phyloP scores from a whole-genome alignment of 1,284 basidiomycete genomes.

The Cerioporus squamosus region DNA sequence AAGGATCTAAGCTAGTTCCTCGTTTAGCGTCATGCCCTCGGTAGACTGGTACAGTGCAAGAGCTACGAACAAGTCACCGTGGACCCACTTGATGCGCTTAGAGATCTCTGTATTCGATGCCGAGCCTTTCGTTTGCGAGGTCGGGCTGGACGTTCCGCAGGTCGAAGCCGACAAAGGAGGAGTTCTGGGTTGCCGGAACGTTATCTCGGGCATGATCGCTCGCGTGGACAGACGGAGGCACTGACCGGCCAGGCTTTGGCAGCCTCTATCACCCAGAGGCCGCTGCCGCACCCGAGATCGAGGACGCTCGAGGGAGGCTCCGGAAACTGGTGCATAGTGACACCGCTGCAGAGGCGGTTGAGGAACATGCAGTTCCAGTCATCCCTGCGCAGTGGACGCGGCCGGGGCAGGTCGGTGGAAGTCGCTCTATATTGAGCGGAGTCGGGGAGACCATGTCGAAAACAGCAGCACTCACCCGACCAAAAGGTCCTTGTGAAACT shows the following conservation, averaged over 20 bases:
- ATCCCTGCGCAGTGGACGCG: slow-evolving; percentile 46
- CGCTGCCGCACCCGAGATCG: slow-evolving; percentile 83
- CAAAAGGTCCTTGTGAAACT: slow-evolving; percentile 50
- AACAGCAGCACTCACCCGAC: slow-evolving; percentile 51
- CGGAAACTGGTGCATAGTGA: slow-evolving; percentile 60
- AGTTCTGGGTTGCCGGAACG: slow-evolving; percentile 42
- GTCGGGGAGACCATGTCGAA: neutral
- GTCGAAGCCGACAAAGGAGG: slow-evolving; percentile 64
- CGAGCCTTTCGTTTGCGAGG: slow-evolving; percentile 39
- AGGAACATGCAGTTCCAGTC: slow-evolving; percentile 72
- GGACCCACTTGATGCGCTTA: slow-evolving; percentile 63
- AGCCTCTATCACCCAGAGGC: slow-evolving; percentile 73
- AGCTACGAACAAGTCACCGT: slow-evolving; percentile 62
- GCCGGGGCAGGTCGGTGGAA: neutral
- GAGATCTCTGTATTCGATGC: slow-evolving; percentile 40
- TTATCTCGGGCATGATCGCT: neutral
- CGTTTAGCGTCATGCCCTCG: neutral
- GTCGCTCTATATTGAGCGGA: slow-evolving; percentile 1
- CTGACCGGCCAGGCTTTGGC: slow-evolving; percentile 67
- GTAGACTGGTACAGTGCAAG: neutral
- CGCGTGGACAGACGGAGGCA: slow-evolving; percentile 9
- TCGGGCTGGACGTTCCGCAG: slow-evolving; percentile 60
- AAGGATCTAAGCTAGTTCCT: slow-evolving; percentile 53
- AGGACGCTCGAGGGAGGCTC: slow-evolving; percentile 57
- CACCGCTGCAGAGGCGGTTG: slow-evolving; percentile 44